Conservation (phyloP, 768 basidiomycete genomes). For the Russula dissimulans region DNA sequence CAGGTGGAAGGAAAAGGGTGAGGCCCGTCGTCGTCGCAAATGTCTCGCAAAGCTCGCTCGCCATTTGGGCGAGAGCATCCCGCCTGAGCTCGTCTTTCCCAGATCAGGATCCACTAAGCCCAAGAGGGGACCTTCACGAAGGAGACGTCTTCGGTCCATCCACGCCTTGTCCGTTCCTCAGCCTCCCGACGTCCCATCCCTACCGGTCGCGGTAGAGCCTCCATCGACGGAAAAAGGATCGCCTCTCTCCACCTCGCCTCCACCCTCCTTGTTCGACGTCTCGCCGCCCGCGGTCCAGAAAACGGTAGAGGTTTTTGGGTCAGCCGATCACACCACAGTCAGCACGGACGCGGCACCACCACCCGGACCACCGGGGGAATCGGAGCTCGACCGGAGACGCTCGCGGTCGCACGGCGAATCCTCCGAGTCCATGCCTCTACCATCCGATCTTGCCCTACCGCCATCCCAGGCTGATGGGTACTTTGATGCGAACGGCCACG, state of each 20-base stretch:
- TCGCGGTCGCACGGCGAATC: not conserved
- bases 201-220: not conserved
- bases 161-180: not conserved
- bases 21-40: constrained; percentile 7
- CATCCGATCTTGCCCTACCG: not conserved
- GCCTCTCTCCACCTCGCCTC: not conserved
- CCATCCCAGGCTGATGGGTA: not conserved
- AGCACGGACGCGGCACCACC: not conserved
- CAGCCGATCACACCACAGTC: not conserved
- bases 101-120: not conserved
- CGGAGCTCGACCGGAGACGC: not conserved
- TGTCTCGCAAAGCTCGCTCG: constrained; percentile 17
- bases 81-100: constrained; percentile 6
- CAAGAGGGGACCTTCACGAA: not conserved
- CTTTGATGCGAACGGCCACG: not conserved
- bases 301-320: not conserved
- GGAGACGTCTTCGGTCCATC: not conserved
- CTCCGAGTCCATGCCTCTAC: not conserved
- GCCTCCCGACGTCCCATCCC: not conserved
- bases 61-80: constrained; percentile 11
- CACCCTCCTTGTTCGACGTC: not conserved
- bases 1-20: constrained; percentile 1
- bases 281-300: not conserved
- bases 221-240: not conserved
- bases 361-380: not conserved